A percentile compares a stretch with the other conserved stretches of the same genome.
Conservation (phyloP, 129 eudicot genomes). For the Calendula officinalis region DNA sequence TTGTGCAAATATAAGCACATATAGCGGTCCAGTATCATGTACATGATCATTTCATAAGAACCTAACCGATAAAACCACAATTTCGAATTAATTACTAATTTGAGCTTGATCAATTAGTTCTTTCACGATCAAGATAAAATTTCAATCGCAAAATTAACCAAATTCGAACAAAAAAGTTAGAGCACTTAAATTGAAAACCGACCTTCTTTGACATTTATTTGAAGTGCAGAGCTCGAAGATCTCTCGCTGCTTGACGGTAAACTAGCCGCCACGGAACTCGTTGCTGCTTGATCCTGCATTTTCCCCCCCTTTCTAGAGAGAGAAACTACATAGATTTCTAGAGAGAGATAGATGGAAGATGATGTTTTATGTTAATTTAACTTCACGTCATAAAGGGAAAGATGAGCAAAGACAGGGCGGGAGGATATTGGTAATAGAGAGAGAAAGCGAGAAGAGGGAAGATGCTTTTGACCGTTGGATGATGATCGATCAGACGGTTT, state of each 20-base stretch:
- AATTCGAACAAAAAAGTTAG: not conserved
- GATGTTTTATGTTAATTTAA: not conserved
- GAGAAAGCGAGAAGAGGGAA: conserved; percentile 22
- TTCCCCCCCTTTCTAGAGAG: conserved; percentile 13
- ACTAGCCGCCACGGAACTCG: conserved; percentile 69
- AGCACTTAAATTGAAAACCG: not conserved
- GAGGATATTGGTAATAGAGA: conserved; percentile 18
- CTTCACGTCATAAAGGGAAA: not conserved
- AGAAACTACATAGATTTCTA: conserved; percentile 11
- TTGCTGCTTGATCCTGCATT: conserved; percentile 84
- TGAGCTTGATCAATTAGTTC: not conserved
- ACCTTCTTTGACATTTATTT: conserved; percentile 81
- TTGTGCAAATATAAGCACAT: not conserved
- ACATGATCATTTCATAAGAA: not conserved
- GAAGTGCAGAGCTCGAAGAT: conserved; percentile 91
- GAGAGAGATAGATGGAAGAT: not conserved
- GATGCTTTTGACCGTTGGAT: not conserved
- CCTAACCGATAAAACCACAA: not conserved
- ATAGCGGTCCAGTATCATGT: not conserved
- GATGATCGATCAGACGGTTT: not conserved
- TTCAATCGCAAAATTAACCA: not conserved
- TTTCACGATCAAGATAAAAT: not conserved
- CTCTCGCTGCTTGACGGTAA: conserved; percentile 88
- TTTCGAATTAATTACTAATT: not conserved
- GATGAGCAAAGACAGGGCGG: conserved; percentile 12